Evolutionary conservation across 768 basidiomycete genomes (phyloP).

Genomic region (Candolleomyces eurysporus): DNA sequence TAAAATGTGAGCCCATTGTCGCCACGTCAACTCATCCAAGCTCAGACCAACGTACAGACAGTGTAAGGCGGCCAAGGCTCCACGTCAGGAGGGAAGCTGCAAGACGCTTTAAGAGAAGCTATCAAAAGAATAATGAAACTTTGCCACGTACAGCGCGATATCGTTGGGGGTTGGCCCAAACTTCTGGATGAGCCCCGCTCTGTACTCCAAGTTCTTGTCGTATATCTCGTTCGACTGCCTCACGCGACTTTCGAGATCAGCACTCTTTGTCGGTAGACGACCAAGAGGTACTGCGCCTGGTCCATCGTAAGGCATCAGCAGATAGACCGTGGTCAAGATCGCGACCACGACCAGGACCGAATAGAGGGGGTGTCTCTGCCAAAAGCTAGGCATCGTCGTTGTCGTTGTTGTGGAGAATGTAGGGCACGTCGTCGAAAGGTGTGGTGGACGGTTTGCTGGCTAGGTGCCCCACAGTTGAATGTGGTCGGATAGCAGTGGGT

Average conservation of each 20-base stretch:
- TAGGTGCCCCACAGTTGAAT: not conserved
- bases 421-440: not conserved
- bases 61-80: constrained; percentile 58
- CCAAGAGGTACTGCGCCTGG: constrained; percentile 14
- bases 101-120: constrained; percentile 5
- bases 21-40: not conserved
- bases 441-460: not conserved
- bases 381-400: constrained; percentile 25
- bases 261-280: constrained; percentile 23
- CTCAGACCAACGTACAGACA: constrained; percentile 41
- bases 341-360: constrained; percentile 39
- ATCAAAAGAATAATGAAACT: not conserved
- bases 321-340: constrained; percentile 43
- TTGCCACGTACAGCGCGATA: constrained; percentile 39
- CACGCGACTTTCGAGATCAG: constrained; percentile 36
- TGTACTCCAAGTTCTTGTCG: constrained; percentile 35
- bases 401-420: not conserved
- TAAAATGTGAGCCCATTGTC: not conserved
- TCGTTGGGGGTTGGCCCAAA: constrained; percentile 53
- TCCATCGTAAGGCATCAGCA: constrained; percentile 38
- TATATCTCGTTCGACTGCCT: constrained; percentile 46
- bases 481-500: not conserved
- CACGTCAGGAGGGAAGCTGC: constrained; percentile 51
- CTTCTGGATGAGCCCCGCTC: constrained; percentile 49
- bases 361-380: constrained; percentile 53